These are phyloP conservation scores for Quercus mongolica DNA, from an alignment of 306 rosid genomes.

Conservation along the genomic window DNA sequence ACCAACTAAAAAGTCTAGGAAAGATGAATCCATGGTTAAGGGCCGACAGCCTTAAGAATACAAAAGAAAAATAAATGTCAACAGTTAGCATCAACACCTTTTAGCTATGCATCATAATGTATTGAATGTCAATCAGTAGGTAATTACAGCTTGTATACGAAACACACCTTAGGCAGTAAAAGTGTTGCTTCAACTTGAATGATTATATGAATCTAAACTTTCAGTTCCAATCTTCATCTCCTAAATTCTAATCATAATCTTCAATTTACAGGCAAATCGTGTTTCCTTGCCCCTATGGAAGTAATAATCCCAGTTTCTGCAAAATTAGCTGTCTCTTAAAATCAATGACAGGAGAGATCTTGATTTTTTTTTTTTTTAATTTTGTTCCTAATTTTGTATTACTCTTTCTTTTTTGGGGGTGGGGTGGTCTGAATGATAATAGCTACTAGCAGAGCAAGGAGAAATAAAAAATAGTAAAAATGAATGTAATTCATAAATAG, in stretches of 20 bases:
- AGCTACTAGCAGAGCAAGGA: no score
- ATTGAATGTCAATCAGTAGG: not conserved
- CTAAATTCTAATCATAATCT: not conserved
- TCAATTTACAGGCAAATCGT: slow-evolving; percentile 1
- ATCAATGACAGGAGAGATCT: not conserved
- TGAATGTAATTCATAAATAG: not conserved
- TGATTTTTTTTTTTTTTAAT: not conserved
- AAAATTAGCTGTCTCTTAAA: slow-evolving; percentile 1
- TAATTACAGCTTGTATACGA: not conserved
- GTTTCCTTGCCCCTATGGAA: slow-evolving; percentile 8
- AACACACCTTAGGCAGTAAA: not conserved
- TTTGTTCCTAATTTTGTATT: not conserved
- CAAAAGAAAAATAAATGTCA: no score
- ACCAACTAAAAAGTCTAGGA: no score
- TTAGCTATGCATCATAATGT: not conserved
- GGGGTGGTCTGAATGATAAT: not conserved
- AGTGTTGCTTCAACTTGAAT: not conserved
- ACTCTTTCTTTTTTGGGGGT: not conserved
- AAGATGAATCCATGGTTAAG: no score
- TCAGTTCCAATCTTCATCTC: slow-evolving; percentile 6
- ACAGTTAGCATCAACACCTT: not conserved
- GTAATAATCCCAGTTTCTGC: slow-evolving; percentile 12
- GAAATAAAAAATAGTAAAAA: not conserved
- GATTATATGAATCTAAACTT: not conserved
- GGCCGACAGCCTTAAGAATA: no score